A percentile compares a stretch with the other conserved stretches of the same genome.
These are phyloP conservation scores for Candida pseudoglaebosa DNA, from an alignment of 805 yeast genomes.

Conservation along the genomic window DNA sequence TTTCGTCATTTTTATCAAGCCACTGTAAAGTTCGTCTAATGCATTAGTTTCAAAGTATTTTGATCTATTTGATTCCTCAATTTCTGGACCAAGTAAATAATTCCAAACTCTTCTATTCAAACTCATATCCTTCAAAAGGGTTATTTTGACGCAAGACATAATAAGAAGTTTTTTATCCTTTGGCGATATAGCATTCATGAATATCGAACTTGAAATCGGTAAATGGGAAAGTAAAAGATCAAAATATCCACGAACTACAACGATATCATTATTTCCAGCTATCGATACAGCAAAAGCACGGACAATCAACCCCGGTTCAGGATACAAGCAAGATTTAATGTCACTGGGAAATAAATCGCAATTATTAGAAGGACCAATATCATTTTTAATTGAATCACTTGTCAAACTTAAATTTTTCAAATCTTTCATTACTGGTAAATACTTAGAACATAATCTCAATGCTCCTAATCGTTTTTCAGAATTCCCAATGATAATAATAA, in stretches of 20 bases:
- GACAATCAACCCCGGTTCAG: conserved; percentile 75
- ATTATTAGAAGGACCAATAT: conserved; percentile 6
- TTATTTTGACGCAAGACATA: conserved; percentile 61
- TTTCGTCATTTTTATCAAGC: conserved; percentile 47
- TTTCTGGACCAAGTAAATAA: conserved; percentile 85
- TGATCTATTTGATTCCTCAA: conserved; percentile 28
- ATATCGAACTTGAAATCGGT: conserved; percentile 57
- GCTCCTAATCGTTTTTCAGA: conserved; percentile 84
- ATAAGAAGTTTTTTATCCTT: conserved; percentile 58
- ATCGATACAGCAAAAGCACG: conserved; percentile 73
- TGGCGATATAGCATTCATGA: conserved; percentile 43
- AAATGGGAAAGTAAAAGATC: conserved; percentile 71
- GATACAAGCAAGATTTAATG: conserved; percentile 60
- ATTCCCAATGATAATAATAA: conserved; percentile 68
- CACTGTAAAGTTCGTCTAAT: conserved; percentile 43
- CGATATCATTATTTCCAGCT: conserved; percentile 47
- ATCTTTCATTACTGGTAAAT: conserved; percentile 56
- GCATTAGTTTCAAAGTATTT: conserved; percentile 64
- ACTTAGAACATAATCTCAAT: conserved; percentile 63
- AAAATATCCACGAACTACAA: conserved; percentile 82
- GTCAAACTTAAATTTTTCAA: background rate
- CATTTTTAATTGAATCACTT: background rate
- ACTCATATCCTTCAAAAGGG: conserved; percentile 87
- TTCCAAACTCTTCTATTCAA: conserved; percentile 90
- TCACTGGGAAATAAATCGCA: conserved; percentile 33